Base-by-base conservation (phyloP, 2,329 filamentous ascomycete genomes). In the Botryotinia convoluta region DNA sequence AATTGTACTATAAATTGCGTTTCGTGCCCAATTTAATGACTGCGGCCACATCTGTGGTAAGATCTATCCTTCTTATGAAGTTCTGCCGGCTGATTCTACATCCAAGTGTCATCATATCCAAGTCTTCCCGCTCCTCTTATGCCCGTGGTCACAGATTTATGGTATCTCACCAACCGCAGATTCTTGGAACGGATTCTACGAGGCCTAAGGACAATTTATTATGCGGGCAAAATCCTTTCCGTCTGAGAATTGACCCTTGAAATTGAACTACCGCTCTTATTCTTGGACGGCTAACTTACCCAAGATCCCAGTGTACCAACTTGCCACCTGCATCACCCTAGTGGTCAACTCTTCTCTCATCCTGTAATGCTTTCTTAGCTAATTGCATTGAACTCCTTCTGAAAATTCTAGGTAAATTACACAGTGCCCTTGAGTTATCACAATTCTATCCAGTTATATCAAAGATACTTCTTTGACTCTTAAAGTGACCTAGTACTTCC, bases 381-480 rank as follows among this genome's bases (percentile, higher is more conserved):
- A 39, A 51, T 48, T 18, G 3, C 22, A 42, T 65, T 26, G 39
- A 32, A 10, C 29, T 51, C 22, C 44, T 44, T 35, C 1, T 48
- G 9, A 12, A 39, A 48, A 35, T 51, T 42, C 48, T 32, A n/a
- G 26, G 54, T 29, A 37, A 35, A 60, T 32, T 60, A 5, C 20
- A 51, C 14, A 60, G 20, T 22, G 60, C 16, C 16, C 45, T 5
- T 35, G 35, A 63, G 69, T 61, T 68, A 59, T 44, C 48, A 69
- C 44, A n/a, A 63, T 22, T 73, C 57, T 73, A 72, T 71, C 76
- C 77, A 77, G 65, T 76, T 76, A 76, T 37, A 74, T 42, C 68
- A 37, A 32, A 68, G 72, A 54, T 61, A 76, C 26, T 22, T 32
- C 32, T 64, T 77, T 77, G 76, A 75, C 51, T 79, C 76, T 78